Evolutionary conservation across 805 yeast species (phyloP), one percentile per base, ranked within the genome.

Genomic region (Hyphopichia homilentoma): DNA sequence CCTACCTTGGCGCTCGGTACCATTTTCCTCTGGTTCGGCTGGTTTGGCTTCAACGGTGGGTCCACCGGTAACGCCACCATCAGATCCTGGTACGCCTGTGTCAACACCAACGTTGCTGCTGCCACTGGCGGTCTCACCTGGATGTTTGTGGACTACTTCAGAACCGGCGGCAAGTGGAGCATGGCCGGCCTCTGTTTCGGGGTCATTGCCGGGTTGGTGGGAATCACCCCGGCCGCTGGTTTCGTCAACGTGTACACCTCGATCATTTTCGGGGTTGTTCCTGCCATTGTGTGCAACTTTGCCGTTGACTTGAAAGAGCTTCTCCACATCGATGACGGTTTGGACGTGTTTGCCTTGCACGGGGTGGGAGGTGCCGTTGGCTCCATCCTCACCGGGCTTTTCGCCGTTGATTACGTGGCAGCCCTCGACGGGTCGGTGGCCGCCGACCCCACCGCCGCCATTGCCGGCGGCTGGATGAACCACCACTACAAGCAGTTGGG

Each of bases 31-130:
- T 90, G 97, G 96, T 88, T 93, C 51, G 98, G 97, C 22, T 93
- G 98, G 98, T 88, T 88, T 53, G 97, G 96, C 25, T 93, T 93
- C 79, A 93, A 93, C 74, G 97, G 96, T 62, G 97, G 97, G 50
- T 87, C 96, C 29, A 84, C 97, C 31, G 97, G 96, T 61, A 83
- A 87, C 55, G 85, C 96, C 22, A 65, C 90, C 41, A 79, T 93
- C 57, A 82, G 97, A 66, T 89, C 96, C 36, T 86, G 87, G 84
- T 88, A 88, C 70, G 96, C 97, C 23, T 76, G 84, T 57, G 82
- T 84, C 53, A 88, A 86, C 75, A 90, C 97, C 52, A 87, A 90
- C 65, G 58, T 90, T 48, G 96, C 97, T 32, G 97, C 97, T 40
- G 80, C 95, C 9, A 63, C 78, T 50, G 97, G 96, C 67, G 96